These are phyloP conservation scores for Polyplosphaeria fusca DNA, from an alignment of 495 filamentous ascomycete genomes.

Conservation along the genomic window DNA sequence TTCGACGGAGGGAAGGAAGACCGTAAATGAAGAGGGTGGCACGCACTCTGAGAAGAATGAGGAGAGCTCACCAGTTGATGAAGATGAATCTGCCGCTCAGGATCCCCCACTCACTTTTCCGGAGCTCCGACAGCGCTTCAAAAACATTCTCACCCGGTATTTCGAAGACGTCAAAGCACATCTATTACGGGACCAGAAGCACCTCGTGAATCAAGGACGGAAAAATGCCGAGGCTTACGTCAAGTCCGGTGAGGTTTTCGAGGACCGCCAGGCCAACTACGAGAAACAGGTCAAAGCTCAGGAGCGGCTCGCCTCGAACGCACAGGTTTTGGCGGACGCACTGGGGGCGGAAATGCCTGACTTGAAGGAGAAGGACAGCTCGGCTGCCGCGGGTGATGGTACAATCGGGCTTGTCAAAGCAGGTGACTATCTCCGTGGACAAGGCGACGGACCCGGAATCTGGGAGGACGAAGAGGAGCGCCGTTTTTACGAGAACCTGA, in stretches of 20 bases:
- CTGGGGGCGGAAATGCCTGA: conserved; percentile 94
- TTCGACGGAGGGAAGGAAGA: conserved; percentile 72
- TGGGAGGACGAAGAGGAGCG: conserved; percentile 99
- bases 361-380: conserved; percentile 74
- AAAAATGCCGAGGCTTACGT: conserved; percentile 98
- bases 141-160: conserved; percentile 82
- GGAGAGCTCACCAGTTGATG: conserved; percentile 47
- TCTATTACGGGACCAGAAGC: conserved; percentile 84
- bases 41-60: conserved; percentile 52
- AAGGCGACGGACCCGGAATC: conserved; percentile 90
- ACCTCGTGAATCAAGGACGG: conserved; percentile 73
- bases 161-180: conserved; percentile 91
- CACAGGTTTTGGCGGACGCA: conserved; percentile 83
- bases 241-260: conserved; percentile 97
- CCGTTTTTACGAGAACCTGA: conserved; percentile 94
- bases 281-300: conserved; percentile 89
- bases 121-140: conserved; percentile 82
- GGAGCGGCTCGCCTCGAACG: conserved; percentile 85
- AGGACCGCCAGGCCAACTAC: conserved; percentile 93
- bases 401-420: conserved; percentile 91
- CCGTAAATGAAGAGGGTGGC: conserved; percentile 82
- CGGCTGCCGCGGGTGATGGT: conserved; percentile 60
- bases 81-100: conserved; percentile 44
- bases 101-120: conserved; percentile 71
- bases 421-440: conserved; percentile 85